Evolutionary conservation across 352 stramenopile species (phyloP), one percentile per base, ranked within the genome.

Genomic region (Globisporangium nodosum): DNA sequence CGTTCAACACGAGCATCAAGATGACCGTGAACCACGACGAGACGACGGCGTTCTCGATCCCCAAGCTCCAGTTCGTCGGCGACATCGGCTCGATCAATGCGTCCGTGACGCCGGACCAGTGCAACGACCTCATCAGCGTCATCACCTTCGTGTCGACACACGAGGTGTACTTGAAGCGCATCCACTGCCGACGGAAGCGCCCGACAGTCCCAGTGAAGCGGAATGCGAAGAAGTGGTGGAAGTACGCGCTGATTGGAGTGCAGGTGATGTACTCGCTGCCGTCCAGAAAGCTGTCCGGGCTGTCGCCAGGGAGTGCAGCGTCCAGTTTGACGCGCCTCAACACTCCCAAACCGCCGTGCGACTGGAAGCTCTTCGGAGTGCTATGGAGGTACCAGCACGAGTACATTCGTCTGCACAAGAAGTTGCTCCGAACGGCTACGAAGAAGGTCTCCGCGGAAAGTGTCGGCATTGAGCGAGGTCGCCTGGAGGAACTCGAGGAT

Each of bases 11-110:
- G 27, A 83, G 54, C 15, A 71, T 85, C 21, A 93, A 92, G 49
- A 76, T 92, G 65, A 91, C 81, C 0, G 70, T 87, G 30, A 94
- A 92, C 43, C 79, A 94, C 52, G 85, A 94, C 43, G 73, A 84
- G 12, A 61, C 68, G 3, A 90, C 85, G 18, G 65, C 70, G 24
- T 77, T 74, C 47, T 83, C 81, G 20, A 90, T 92, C 31, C 85
- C 85, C 1, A 75, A 79, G 47, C 60, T 88, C 47, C 82, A 88
- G 31, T 87, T 89, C 56, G 72, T 82, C 7, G 73, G 71, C 0
- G 79, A 90, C 37, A 87, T 90, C 45, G 74, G 74, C 48, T 86
- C 83, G 11, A 82, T 94, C 53, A 53, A 75, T 21, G 71, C 80
- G 11, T 84, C 69, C 0, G 72, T 94, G 54, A 91, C 76, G 0